Evolutionary conservation across 164 flowering plant species (phyloP).

Genomic region (Vitis amurensis): DNA sequence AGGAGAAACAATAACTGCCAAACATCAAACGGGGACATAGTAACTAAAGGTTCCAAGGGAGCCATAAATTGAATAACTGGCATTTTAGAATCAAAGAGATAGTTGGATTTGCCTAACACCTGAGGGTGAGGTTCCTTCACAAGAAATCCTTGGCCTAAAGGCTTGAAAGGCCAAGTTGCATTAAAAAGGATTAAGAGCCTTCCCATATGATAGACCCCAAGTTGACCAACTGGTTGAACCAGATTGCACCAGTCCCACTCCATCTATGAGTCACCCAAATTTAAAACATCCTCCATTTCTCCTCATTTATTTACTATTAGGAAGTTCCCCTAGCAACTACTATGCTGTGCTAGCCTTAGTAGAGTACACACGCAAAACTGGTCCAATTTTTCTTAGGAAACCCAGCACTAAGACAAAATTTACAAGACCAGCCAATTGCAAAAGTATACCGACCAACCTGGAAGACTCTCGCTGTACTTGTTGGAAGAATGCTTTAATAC

Average conservation of each 20-base stretch:
- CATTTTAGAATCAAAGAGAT: neutral
- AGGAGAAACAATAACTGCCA: constrained; percentile 87
- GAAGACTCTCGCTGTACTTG: constrained; percentile 42
- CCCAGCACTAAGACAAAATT: neutral
- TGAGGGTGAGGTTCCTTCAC: too few species aligned
- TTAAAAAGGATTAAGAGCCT: too few species aligned
- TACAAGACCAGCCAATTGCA: neutral
- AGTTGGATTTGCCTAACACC: too few species aligned
- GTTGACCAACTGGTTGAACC: too few species aligned
- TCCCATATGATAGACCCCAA: too few species aligned
- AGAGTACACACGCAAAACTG: too few species aligned
- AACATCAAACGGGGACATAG: neutral
- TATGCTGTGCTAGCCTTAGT: too few species aligned
- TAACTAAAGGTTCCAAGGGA: neutral
- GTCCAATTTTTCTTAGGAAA: neutral
- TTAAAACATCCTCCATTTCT: neutral
- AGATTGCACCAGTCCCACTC: too few species aligned
- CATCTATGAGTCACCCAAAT: too few species aligned
- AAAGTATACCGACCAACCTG: constrained; percentile 48
- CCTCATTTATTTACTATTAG: neutral
- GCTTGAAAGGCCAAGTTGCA: too few species aligned
- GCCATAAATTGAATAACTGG: neutral
- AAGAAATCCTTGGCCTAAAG: too few species aligned
- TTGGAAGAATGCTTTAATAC: constrained; percentile 43
- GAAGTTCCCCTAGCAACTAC: too few species aligned